Conservation (phyloP, 345 rosid species). For the Gynandropsis gynandra region DNA sequence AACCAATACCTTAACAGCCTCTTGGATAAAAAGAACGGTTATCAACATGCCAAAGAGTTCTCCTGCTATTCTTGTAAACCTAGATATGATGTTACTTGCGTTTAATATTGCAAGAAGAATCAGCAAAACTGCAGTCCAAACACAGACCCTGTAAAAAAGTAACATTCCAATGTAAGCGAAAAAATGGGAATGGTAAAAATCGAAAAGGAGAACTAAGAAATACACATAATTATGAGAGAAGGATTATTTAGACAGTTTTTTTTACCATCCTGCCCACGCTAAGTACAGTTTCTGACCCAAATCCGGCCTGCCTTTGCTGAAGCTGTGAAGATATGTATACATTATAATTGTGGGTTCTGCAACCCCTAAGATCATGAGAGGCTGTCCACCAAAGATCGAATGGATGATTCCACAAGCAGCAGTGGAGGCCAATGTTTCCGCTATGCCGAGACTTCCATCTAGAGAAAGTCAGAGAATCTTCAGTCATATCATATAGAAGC, state of each 20-base stretch:
- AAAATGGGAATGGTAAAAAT: conserved; percentile 12
- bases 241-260: background rate
- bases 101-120: conserved; percentile 53
- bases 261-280: conserved; percentile 88
- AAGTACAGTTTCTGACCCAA: conserved; percentile 61
- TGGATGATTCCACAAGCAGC: conserved; percentile 55
- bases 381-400: conserved; percentile 71
- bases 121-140: conserved; percentile 74
- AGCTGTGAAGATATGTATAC: conserved; percentile 65
- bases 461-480: conserved; percentile 1
- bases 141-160: conserved; percentile 62
- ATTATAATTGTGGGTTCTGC: conserved; percentile 83
- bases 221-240: background rate
- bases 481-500: background rate
- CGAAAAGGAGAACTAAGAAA: background rate
- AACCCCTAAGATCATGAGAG: conserved; percentile 70
- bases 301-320: conserved; percentile 50
- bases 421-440: conserved; percentile 55
- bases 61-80: conserved; percentile 81
- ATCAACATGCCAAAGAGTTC: conserved; percentile 85
- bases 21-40: conserved; percentile 69
- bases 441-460: conserved; percentile 57
- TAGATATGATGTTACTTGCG: conserved; percentile 54
- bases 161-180: background rate
- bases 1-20: conserved; percentile 62